A percentile compares a stretch with the other conserved stretches of the same genome.
These are phyloP conservation scores for Aspergillus mulundensis DNA, from an alignment of 495 filamentous ascomycete species.

Conservation along the genomic window DNA sequence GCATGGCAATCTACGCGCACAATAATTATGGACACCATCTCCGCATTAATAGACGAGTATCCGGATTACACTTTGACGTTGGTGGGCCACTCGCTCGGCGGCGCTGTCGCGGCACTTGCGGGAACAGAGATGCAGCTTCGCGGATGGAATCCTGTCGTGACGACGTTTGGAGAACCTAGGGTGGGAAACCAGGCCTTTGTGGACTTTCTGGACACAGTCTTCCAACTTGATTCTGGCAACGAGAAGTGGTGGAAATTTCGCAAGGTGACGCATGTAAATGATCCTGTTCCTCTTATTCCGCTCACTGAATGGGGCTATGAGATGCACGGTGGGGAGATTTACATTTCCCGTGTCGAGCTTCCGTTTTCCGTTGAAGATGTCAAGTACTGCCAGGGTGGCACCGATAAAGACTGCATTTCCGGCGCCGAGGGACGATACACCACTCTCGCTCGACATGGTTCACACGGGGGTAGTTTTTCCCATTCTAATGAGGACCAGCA, in stretches of 20 bases:
- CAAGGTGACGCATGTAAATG: conserved; percentile 78
- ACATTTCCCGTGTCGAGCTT: conserved; percentile 66
- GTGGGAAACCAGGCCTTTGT: conserved; percentile 73
- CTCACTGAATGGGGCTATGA: conserved; percentile 81
- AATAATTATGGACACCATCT: conserved; percentile 57
- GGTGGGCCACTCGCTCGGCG: conserved; percentile 88
- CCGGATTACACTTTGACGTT: conserved; percentile 70
- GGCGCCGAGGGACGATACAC: conserved; percentile 36
- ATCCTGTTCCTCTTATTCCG: conserved; percentile 87
- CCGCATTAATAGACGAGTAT: conserved; percentile 49
- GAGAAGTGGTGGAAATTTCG: conserved; percentile 52
- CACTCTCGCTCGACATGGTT: neutral
- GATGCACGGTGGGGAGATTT: conserved; percentile 82
- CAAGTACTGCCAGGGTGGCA: conserved; percentile 62
- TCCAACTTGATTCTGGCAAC: conserved; percentile 42
- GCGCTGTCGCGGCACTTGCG: conserved; percentile 85
- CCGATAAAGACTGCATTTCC: conserved; percentile 67
- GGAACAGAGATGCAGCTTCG: conserved; percentile 67
- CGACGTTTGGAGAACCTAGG: conserved; percentile 90
- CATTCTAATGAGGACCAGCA: neutral
- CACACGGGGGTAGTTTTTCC: neutral
- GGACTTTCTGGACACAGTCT: conserved; percentile 62
- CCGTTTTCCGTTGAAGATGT: conserved; percentile 65
- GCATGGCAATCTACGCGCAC: conserved; percentile 74
- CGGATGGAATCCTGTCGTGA: conserved; percentile 70